Percentiles rank a stretch among this genome's conserved stretches.
phyloP scores from a whole-genome alignment of 1,284 basidiomycete species.

The Tilletiopsis washingtonensis region DNA sequence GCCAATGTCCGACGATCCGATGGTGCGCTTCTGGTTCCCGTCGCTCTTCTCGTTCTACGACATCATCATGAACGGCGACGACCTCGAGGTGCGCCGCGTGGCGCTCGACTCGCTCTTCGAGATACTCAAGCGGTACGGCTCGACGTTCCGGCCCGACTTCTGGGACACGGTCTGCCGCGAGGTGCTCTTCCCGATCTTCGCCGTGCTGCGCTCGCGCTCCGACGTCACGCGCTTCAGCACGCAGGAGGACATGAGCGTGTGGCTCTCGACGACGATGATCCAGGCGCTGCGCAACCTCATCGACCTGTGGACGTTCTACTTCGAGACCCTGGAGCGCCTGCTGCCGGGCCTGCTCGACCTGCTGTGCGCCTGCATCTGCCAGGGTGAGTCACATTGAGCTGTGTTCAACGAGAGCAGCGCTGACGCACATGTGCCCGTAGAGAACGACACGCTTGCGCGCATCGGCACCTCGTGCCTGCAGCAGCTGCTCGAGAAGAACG shows the following conservation, averaged over 20 bases:
- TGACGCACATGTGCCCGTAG: constrained; percentile 5
- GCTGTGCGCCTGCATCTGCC: constrained; percentile 93
- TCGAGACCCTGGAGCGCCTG: constrained; percentile 80
- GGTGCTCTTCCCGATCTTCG: constrained; percentile 96
- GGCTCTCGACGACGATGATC: constrained; percentile 98
- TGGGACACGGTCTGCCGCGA: constrained; percentile 98
- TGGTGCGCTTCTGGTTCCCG: constrained; percentile 76
- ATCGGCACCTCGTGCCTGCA: constrained; percentile 98
- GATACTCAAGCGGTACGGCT: constrained; percentile 83
- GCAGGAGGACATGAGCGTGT: constrained; percentile 98
- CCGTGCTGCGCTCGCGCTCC: constrained; percentile 71
- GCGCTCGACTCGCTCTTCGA: constrained; percentile 92
- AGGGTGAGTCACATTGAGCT: constrained; percentile 66
- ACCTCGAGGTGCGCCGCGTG: constrained; percentile 78
- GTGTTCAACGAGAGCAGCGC: too few species aligned
- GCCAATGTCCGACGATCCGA: constrained; percentile 33
- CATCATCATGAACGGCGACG: constrained; percentile 99
- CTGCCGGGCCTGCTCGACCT: constrained; percentile 86
- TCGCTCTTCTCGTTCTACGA: constrained; percentile 95
- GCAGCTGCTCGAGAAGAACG: constrained; percentile 88
- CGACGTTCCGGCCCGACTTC: constrained; percentile 79
- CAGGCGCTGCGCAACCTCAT: constrained; percentile 93
- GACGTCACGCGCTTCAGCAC: constrained; percentile 87
- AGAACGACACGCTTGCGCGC: constrained; percentile 79
- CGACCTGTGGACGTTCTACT: constrained; percentile 92